phyloP scores from a whole-genome alignment of 2,329 filamentous ascomycete genomes.

The Dryadomyces sulphureus region DNA sequence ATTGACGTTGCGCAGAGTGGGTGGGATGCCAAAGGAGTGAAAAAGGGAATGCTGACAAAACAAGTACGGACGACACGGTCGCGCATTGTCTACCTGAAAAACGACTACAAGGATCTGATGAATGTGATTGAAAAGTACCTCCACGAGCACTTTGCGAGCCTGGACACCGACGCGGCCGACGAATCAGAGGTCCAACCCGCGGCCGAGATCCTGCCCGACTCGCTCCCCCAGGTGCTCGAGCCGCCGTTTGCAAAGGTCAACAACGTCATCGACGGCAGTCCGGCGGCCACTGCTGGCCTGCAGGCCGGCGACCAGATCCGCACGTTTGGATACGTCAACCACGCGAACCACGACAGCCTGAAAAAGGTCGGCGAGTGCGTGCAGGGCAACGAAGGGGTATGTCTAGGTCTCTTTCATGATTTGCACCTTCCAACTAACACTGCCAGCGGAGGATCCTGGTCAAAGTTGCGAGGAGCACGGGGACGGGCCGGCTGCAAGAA shows the following conservation, averaged over 20 bases:
- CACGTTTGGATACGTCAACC: conserved; percentile 73
- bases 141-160: conserved; percentile 76
- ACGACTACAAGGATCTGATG: conserved; percentile 91
- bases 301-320: conserved; percentile 67
- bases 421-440: conserved; percentile 9
- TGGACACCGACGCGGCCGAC: conserved; percentile 33
- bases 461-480: conserved; percentile 40
- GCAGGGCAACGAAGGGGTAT: conserved; percentile 75
- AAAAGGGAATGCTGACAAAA: neutral
- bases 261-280: conserved; percentile 61
- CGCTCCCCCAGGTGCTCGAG: conserved; percentile 19
- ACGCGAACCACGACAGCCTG: conserved; percentile 72
- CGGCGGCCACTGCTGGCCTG: conserved; percentile 70
- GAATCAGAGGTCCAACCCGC: conserved; percentile 9
- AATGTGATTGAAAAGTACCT: conserved; percentile 64
- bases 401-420: conserved; percentile 16
- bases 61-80: conserved; percentile 84
- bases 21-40: conserved; percentile 10
- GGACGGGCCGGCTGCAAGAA: conserved; percentile 31
- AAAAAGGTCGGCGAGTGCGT: conserved; percentile 81
- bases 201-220: conserved; percentile 17
- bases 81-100: conserved; percentile 75
- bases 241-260: conserved; percentile 80
- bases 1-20: conserved; percentile 89
- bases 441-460: conserved; percentile 51